Conservation (phyloP, 805 yeast genomes). For the Hanseniaspora taiwanica region DNA sequence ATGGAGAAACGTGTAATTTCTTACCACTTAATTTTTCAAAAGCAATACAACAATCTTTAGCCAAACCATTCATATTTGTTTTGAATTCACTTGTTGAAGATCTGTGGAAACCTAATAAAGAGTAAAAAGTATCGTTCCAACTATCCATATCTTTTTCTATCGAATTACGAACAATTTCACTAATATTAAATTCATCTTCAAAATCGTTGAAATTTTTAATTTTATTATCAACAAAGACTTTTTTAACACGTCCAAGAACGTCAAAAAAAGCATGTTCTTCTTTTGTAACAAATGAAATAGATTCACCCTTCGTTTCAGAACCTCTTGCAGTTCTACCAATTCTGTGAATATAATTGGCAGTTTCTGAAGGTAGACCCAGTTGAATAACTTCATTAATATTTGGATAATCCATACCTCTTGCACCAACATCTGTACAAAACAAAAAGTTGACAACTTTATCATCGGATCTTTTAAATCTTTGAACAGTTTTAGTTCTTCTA, state of each 20-base stretch:
- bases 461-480: constrained; percentile 33
- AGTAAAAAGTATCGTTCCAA: constrained; percentile 20
- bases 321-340: constrained; percentile 96
- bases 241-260: constrained; percentile 35
- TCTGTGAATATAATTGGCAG: constrained; percentile 79
- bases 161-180: constrained; percentile 15
- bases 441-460: constrained; percentile 26
- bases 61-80: constrained; percentile 19
- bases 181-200: constrained; percentile 23
- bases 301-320: constrained; percentile 56
- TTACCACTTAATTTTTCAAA: constrained; percentile 12
- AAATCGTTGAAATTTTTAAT: constrained; percentile 26
- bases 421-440: constrained; percentile 85
- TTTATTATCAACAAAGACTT: constrained; percentile 38
- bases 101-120: constrained; percentile 26
- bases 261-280: constrained; percentile 44
- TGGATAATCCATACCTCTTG: constrained; percentile 94
- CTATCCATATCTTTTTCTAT: constrained; percentile 16
- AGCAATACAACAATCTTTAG: constrained; percentile 19
- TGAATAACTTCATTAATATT: constrained; percentile 77
- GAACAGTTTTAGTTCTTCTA: constrained; percentile 48
- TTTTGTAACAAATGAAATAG: constrained; percentile 44
- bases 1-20: constrained; percentile 17
- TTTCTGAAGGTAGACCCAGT: constrained; percentile 59
- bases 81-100: constrained; percentile 22